Conservation (phyloP, 192 early-diverging fungal species). For the Endogone sp. region DNA sequence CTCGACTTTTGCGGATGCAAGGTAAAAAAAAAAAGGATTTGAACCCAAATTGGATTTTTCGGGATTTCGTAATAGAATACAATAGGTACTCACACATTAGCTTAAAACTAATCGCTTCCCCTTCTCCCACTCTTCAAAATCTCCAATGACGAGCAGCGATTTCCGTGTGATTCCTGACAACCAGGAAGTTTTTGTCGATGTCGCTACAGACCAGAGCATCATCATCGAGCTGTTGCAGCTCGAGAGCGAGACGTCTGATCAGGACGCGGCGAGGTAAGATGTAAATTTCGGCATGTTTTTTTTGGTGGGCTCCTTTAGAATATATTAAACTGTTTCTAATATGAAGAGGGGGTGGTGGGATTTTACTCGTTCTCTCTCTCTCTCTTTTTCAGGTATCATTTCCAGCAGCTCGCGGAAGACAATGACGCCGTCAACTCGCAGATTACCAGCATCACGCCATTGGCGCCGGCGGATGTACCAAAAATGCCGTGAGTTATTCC, state of each 20-base stretch:
- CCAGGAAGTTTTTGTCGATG: slow-evolving; percentile 87
- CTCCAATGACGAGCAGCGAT: slow-evolving; percentile 46
- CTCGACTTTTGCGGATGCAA: slow-evolving; percentile 49
- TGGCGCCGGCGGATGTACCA: slow-evolving; percentile 38
- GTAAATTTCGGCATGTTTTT: not conserved
- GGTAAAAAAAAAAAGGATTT: slow-evolving; percentile 24
- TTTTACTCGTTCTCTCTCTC: not conserved
- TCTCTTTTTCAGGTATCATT: slow-evolving; percentile 60
- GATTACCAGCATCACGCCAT: slow-evolving; percentile 33
- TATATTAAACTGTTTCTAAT: too few relatives aligned
- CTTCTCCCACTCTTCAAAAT: slow-evolving; percentile 1
- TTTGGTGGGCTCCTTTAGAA: slow-evolving; percentile 6
- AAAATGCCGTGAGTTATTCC: slow-evolving; percentile 49
- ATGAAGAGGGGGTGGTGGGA: too few relatives aligned
- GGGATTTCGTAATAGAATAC: not conserved
- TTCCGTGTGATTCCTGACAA: slow-evolving; percentile 83
- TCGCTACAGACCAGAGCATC: slow-evolving; percentile 68
- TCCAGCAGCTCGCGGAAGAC: slow-evolving; percentile 68
- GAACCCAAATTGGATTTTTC: slow-evolving; percentile 2
- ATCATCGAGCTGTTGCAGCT: slow-evolving; percentile 85
- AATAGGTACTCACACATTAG: not conserved
- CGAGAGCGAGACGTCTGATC: slow-evolving; percentile 38
- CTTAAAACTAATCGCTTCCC: not conserved
- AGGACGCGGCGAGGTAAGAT: slow-evolving; percentile 54
- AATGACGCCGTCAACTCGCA: slow-evolving; percentile 61